These are phyloP conservation scores for Rhynchosporium agropyri DNA, from an alignment of 2,329 filamentous ascomycete species.

Conservation along the genomic window DNA sequence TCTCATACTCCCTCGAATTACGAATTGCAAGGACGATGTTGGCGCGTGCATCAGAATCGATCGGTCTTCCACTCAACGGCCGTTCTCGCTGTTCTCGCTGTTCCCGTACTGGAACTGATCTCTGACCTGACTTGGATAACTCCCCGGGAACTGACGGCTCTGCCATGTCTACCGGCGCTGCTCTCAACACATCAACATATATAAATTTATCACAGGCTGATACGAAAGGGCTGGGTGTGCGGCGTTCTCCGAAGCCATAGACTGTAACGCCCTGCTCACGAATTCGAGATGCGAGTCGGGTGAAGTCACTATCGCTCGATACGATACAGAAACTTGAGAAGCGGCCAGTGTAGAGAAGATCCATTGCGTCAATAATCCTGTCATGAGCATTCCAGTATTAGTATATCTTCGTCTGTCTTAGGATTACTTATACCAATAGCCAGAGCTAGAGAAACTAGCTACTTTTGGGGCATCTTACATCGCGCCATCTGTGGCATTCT, in stretches of 20 bases:
- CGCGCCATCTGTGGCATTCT: constrained; percentile 14
- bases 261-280: constrained; percentile 15
- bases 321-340: constrained; percentile 17
- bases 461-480: not conserved
- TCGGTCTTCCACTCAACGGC: not conserved
- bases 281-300: constrained; percentile 10
- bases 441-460: no score
- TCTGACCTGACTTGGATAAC: not conserved
- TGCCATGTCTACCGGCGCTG: not conserved
- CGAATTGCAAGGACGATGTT: not conserved
- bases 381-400: no score
- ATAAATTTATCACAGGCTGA: constrained; percentile 12
- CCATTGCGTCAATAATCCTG: constrained; percentile 15
- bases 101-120: not conserved
- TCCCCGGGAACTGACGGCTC: not conserved
- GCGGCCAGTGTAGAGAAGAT: constrained; percentile 14
- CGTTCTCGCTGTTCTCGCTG: not conserved
- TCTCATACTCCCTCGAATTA: not conserved
- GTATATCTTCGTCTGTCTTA: no score
- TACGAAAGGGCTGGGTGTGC: constrained; percentile 2
- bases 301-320: constrained; percentile 15
- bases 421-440: no score
- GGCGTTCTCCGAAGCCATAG: constrained; percentile 10
- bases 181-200: constrained; percentile 10
- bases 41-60: not conserved